Percentiles rank a stretch among this genome's conserved stretches.
These are phyloP conservation scores for Tuber aestivum DNA, from an alignment of 495 filamentous ascomycete species.

Conservation along the genomic window DNA sequence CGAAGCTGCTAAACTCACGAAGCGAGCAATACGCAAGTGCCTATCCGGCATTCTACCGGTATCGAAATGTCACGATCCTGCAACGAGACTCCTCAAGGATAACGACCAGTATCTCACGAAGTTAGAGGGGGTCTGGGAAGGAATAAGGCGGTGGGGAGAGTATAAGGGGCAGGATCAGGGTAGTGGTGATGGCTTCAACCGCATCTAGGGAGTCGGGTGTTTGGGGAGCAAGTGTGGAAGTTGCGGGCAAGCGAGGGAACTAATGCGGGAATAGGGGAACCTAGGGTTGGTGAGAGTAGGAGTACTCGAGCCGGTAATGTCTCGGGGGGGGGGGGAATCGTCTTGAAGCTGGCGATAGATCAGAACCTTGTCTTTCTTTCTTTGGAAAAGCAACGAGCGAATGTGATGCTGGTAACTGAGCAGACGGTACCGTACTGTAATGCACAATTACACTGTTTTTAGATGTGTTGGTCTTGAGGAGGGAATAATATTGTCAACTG, in stretches of 20 bases:
- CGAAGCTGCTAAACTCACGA: conserved; percentile 53
- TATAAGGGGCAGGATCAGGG: background rate
- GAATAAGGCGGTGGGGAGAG: background rate
- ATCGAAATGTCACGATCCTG: background rate
- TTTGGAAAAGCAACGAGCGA: background rate
- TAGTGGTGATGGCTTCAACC: background rate
- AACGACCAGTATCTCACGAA: background rate
- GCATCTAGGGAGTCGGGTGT: background rate
- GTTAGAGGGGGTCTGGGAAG: background rate
- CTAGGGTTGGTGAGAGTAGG: background rate
- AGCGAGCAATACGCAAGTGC: conserved; percentile 31
- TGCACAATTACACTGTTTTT: background rate
- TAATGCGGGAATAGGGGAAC: background rate
- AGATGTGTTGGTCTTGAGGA: background rate
- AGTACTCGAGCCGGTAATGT: background rate
- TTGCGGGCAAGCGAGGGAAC: background rate
- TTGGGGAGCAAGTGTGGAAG: background rate
- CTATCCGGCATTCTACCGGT: conserved; percentile 24
- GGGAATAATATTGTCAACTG: background rate
- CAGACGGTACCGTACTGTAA: background rate
- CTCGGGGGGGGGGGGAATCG: background rate
- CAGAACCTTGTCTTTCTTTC: background rate
- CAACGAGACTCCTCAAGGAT: background rate
- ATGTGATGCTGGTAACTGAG: background rate
- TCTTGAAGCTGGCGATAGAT: background rate